Evolutionary conservation across 352 stramenopile species (phyloP), one percentile per base, ranked within the genome.

Genomic region (Phytophthora capsici): DNA sequence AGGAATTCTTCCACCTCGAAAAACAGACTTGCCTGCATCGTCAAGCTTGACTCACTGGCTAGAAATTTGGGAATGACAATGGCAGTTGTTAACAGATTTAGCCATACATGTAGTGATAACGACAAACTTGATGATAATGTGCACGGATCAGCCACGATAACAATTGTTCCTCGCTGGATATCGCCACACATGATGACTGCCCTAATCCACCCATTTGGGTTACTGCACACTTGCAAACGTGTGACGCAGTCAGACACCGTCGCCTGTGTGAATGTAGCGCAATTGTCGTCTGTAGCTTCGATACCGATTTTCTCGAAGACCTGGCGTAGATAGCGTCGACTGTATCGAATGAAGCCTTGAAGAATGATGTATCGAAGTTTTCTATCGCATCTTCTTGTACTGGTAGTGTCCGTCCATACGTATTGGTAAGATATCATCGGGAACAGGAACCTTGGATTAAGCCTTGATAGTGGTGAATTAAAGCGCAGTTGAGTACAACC

Each of bases 361-460:
- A 40, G 28, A 53, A 69, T 2, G 53, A 45, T 3, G 22, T 19
- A 1, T 37, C 34, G 4, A 48, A 45, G 0, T 36, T 36, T 30
- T 69, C 60, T 16, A 57, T 23, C 45, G 51, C 47, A 63, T 13
- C 17, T 46, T 7, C 20, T 69, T 63, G 14, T 57, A 34, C n/a
- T 46, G 9, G n/a, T 40, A 40, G 12, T 40, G 34, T 30, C 6
- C 9, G 26, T 30, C 5, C 6, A 30, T 30, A 8, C 26, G 26
- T 30, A 30, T 3, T 30, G 26, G 26, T 3, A 17, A 17, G 6
- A 17, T 40, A 40, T 19, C 25, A 1, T 65, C 20, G 19, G 20
- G 30, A 40, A 8, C 34, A 8, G 14, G 34, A 4, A 40, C 34
- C 34, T 40, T 14, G 34, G 9, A 59, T n/a, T 10, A 59, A 25